Conservation (phyloP, 306 rosid species). For the Pachyrhizus erosus region DNA sequence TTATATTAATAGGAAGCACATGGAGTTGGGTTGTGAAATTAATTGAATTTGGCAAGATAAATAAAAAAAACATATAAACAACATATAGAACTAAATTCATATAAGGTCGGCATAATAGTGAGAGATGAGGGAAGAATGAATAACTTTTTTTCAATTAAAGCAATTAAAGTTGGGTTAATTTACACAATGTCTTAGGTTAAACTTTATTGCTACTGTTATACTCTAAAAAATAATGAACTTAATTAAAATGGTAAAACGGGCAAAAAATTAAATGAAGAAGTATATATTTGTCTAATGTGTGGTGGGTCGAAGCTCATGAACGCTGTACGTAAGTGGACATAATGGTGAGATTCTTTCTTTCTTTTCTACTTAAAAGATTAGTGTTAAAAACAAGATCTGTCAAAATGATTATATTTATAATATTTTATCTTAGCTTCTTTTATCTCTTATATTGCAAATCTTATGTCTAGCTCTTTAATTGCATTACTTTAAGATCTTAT, state of each 20-base stretch:
- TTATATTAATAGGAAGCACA: not conserved
- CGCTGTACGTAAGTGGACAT: conserved; percentile 8
- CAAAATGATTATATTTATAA: not conserved
- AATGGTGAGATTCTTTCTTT: conserved; percentile 20
- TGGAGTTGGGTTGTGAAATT: not conserved
- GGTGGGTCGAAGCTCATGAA: conserved; percentile 28
- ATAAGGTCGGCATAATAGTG: too few species aligned
- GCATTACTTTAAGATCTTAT: conserved; percentile 29
- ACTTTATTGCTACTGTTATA: too few species aligned
- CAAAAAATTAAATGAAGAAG: not conserved
- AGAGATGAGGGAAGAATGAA: too few species aligned
- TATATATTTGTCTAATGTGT: conserved; percentile 28
- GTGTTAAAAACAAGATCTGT: not conserved
- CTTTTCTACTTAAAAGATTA: not conserved
- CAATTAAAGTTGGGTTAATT: too few species aligned
- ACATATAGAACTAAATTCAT: too few species aligned
- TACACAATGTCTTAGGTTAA: too few species aligned
- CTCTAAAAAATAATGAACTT: not conserved
- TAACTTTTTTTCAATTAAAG: too few species aligned
- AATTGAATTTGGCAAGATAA: not conserved
- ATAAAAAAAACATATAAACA: too few species aligned
- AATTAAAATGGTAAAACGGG: conserved; percentile 7
- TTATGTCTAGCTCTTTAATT: conserved; percentile 26
- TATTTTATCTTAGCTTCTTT: conserved; percentile 1
- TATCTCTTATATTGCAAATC: not conserved